phyloP scores from a whole-genome alignment of 768 basidiomycete species.

The Scleroderma bovista region DNA sequence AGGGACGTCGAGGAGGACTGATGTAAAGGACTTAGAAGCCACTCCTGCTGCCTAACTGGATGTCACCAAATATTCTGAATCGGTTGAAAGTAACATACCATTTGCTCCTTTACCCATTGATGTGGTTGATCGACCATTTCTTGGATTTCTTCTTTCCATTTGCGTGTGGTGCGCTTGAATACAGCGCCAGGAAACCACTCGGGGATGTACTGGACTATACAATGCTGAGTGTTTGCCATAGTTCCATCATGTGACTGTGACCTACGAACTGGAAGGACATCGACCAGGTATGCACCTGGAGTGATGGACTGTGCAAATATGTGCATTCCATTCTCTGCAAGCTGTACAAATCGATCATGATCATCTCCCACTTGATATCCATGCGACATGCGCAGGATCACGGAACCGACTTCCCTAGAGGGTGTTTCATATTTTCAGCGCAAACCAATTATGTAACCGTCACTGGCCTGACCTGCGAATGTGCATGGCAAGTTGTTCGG shows the following conservation, averaged over 20 bases:
- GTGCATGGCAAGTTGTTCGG: constrained; percentile 11
- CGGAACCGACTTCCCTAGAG: constrained; percentile 10
- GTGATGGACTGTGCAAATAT: constrained; percentile 5
- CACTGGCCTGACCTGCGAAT: constrained; percentile 10
- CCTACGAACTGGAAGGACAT: constrained; percentile 8
- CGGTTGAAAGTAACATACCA: too few relatives aligned
- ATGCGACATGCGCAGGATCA: constrained; percentile 36
- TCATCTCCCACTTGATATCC: constrained; percentile 33
- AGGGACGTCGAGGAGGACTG: too few relatives aligned
- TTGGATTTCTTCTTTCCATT: too few relatives aligned
- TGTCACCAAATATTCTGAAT: too few relatives aligned
- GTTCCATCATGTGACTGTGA: not conserved
- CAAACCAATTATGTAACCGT: too few relatives aligned
- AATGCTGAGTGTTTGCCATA: not conserved
- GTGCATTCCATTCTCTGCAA: constrained; percentile 20
- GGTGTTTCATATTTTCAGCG: too few relatives aligned
- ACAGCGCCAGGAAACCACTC: constrained; percentile 19
- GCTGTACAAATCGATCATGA: constrained; percentile 33
- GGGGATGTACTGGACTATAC: constrained; percentile 13
- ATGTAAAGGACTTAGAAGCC: too few relatives aligned
- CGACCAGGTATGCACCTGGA: constrained; percentile 10
- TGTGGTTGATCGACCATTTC: constrained; percentile 3
- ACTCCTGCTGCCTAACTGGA: too few relatives aligned
- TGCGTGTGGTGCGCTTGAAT: constrained; percentile 13
- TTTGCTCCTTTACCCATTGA: constrained; percentile 8